phyloP scores from a whole-genome alignment of 2,329 filamentous ascomycete species.

The Fusarium graminum region DNA sequence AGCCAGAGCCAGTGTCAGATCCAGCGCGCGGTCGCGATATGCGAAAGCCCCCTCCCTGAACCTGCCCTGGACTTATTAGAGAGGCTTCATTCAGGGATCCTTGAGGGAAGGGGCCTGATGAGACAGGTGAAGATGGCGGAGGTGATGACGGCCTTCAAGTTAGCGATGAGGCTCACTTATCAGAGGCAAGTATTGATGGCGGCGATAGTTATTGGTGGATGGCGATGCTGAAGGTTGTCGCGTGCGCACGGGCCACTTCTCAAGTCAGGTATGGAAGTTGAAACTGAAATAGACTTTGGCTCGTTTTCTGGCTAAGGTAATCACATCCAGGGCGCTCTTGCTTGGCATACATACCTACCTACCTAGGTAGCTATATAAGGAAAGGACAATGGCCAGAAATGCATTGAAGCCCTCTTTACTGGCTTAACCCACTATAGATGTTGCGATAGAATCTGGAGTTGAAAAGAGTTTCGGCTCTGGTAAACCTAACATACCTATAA shows the following conservation, averaged over 20 bases:
- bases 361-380: not conserved
- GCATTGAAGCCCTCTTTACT: not conserved
- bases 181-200: slow-evolving; percentile 27
- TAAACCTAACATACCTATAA: too few species aligned
- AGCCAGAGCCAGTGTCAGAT: slow-evolving; percentile 35
- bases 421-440: too few species aligned
- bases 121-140: not conserved
- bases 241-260: slow-evolving; percentile 40
- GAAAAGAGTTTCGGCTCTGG: too few species aligned
- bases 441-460: too few species aligned
- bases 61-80: slow-evolving; percentile 39
- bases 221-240: slow-evolving; percentile 41
- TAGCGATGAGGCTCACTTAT: slow-evolving; percentile 21
- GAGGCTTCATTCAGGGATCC: slow-evolving; percentile 44
- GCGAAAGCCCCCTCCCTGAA: slow-evolving; percentile 46
- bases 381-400: not conserved
- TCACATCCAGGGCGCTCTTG: not conserved
- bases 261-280: slow-evolving; percentile 23
- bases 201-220: slow-evolving; percentile 40
- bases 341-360: slow-evolving; percentile 9
- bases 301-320: slow-evolving; percentile 6
- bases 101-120: slow-evolving; percentile 22
- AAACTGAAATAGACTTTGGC: slow-evolving; percentile 37
- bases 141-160: slow-evolving; percentile 11
- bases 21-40: slow-evolving; percentile 40